Evolutionary conservation across 805 yeast genomes (phyloP).

Genomic region (Wickerhamomyces silvicola): DNA sequence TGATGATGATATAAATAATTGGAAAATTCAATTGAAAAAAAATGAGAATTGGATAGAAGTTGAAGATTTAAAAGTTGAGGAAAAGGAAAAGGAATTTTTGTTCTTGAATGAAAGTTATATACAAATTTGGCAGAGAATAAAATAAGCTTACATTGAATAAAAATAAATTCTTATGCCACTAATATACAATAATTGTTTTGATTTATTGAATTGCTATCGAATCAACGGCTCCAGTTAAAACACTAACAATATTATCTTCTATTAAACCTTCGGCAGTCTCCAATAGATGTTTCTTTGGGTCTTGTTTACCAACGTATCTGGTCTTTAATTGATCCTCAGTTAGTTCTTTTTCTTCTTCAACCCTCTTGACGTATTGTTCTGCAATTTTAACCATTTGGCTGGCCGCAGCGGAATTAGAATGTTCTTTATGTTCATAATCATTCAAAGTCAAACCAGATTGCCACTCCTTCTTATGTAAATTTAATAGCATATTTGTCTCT

Average conservation of each 20-base stretch:
- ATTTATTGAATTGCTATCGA: conserved; percentile 75
- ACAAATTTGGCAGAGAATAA: conserved; percentile 54
- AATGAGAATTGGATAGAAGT: conserved; percentile 51
- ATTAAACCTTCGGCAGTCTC: conserved; percentile 82
- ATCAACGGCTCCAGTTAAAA: conserved; percentile 85
- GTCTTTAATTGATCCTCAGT: conserved; percentile 86
- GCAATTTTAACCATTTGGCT: conserved; percentile 84
- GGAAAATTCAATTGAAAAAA: conserved; percentile 46
- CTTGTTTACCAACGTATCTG: conserved; percentile 96
- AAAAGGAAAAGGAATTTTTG: conserved; percentile 49
- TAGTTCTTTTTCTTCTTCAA: conserved; percentile 86
- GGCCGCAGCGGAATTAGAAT: conserved; percentile 64
- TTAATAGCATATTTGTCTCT: conserved; percentile 90
- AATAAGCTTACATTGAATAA: conserved; percentile 2
- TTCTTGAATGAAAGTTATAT: conserved; percentile 57
- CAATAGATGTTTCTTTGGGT: conserved; percentile 93
- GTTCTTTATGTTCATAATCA: conserved; percentile 74
- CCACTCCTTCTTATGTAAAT: conserved; percentile 94
- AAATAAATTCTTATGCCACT: not conserved
- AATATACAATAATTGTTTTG: not conserved
- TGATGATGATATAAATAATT: conserved; percentile 28
- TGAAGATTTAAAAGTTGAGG: conserved; percentile 40
- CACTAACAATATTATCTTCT: conserved; percentile 85
- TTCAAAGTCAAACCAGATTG: conserved; percentile 78
- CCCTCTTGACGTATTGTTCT: conserved; percentile 80